These are phyloP conservation scores for Myxozyma kluyveri DNA, from an alignment of 805 yeast genomes.

Conservation along the genomic window DNA sequence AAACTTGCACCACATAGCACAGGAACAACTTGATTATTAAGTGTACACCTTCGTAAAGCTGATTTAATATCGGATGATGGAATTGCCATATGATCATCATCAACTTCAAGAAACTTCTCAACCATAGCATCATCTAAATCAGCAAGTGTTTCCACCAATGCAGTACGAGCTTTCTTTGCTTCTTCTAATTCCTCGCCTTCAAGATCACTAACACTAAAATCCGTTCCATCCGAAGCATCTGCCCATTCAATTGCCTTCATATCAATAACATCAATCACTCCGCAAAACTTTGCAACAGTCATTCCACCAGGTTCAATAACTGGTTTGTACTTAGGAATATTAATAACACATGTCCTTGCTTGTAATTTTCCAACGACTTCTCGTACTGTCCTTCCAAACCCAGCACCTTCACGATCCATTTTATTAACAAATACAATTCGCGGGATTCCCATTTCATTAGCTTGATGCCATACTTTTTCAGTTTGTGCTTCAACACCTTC, in stretches of 20 bases:
- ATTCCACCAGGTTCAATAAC: conserved; percentile 12
- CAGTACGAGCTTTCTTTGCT: conserved; percentile 58
- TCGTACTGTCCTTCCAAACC: conserved; percentile 82
- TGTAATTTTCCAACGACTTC: conserved; percentile 75
- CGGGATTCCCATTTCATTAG: conserved; percentile 65
- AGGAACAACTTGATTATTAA: conserved; percentile 61
- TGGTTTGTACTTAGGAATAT: conserved; percentile 53
- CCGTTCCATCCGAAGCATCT: conserved; percentile 47
- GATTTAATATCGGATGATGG: conserved; percentile 52
- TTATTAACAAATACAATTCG: conserved; percentile 79
- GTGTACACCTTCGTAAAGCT: conserved; percentile 64
- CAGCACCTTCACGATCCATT: conserved; percentile 97
- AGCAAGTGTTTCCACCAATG: conserved; percentile 78
- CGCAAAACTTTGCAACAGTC: conserved; percentile 51
- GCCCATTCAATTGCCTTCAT: conserved; percentile 54
- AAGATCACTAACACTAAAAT: conserved; percentile 39
- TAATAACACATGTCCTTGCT: conserved; percentile 71
- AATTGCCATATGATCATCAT: conserved; percentile 58
- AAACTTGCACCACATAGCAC: conserved; percentile 92
- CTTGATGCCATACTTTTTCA: conserved; percentile 94
- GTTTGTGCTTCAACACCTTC: conserved; percentile 99
- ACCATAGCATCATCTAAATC: conserved; percentile 77
- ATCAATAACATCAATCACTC: conserved; percentile 73
- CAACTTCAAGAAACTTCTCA: conserved; percentile 72
- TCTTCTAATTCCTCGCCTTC: conserved; percentile 45